These are phyloP conservation scores for Inga laurina DNA, from an alignment of 306 rosid species.

Conservation along the genomic window DNA sequence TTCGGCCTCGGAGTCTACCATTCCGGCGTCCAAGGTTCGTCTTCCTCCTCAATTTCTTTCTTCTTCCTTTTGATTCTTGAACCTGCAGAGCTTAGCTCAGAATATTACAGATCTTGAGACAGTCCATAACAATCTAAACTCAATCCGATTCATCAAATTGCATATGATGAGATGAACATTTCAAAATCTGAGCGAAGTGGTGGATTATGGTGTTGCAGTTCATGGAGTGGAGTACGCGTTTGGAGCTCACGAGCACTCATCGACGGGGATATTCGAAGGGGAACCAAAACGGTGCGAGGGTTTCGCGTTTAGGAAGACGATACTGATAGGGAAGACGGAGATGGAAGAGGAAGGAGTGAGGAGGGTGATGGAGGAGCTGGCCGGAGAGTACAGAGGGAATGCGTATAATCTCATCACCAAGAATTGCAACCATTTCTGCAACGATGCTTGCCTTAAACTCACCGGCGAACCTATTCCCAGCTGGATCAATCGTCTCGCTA, in stretches of 20 bases:
- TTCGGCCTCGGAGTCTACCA: constrained; percentile 71
- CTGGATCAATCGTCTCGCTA: constrained; percentile 94
- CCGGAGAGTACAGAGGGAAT: constrained; percentile 68
- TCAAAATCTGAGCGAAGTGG: neutral
- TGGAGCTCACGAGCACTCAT: constrained; percentile 81
- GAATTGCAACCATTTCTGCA: constrained; percentile 92
- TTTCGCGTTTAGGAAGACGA: constrained; percentile 53
- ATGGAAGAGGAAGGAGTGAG: constrained; percentile 47
- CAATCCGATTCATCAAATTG: neutral
- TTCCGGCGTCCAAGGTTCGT: constrained; percentile 63
- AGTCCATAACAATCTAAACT: neutral
- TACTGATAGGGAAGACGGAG: constrained; percentile 61
- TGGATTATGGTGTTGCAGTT: constrained; percentile 34
- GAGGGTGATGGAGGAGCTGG: constrained; percentile 59
- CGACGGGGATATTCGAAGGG: constrained; percentile 86
- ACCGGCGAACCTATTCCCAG: constrained; percentile 81
- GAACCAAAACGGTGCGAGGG: constrained; percentile 67
- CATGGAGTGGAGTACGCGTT: constrained; percentile 81
- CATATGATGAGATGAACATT: neutral
- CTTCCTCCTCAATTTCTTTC: neutral
- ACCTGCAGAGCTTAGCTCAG: neutral
- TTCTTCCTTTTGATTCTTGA: neutral
- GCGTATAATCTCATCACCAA: constrained; percentile 84
- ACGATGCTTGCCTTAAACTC: constrained; percentile 67
- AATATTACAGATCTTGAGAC: neutral